Percentiles rank a stretch among this genome's conserved stretches.
Evolutionary conservation across 441 rosid genomes (phyloP).

Genomic region (Manihot esculenta): DNA sequence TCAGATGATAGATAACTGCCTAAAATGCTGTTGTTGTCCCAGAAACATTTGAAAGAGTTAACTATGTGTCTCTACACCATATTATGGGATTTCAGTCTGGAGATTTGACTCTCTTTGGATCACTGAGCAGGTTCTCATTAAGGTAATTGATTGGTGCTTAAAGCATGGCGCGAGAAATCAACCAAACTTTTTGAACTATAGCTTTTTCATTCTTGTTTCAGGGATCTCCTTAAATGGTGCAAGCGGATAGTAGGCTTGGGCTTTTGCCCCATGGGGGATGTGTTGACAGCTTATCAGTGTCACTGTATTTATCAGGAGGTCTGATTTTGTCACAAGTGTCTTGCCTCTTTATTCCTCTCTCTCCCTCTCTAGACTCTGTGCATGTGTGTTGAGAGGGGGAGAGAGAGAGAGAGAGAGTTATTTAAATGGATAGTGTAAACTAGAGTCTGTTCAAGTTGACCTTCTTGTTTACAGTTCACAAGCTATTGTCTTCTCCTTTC

Average conservation of each 20-base stretch:
- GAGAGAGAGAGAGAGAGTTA: background rate
- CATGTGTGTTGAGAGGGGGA: background rate
- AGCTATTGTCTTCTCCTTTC: slow-evolving; percentile 28
- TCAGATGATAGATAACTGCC: slow-evolving; percentile 17
- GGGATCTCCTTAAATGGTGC: slow-evolving; percentile 99
- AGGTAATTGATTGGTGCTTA: slow-evolving; percentile 45
- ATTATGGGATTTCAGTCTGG: slow-evolving; percentile 39
- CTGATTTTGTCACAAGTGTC: slow-evolving; percentile 17
- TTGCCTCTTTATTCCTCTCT: slow-evolving; percentile 8
- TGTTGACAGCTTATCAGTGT: slow-evolving; percentile 52
- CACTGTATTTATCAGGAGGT: slow-evolving; percentile 80
- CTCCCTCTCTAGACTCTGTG: slow-evolving; percentile 1
- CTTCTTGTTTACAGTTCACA: slow-evolving; percentile 10
- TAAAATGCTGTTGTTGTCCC: slow-evolving; percentile 31
- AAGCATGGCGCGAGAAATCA: slow-evolving; percentile 10
- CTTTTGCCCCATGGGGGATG: slow-evolving; percentile 27
- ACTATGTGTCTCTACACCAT: slow-evolving; percentile 39
- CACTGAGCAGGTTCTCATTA: slow-evolving; percentile 61
- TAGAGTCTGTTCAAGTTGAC: background rate
- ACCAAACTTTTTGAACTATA: slow-evolving; percentile 16
- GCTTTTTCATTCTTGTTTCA: slow-evolving; percentile 40
- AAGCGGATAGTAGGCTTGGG: slow-evolving; percentile 64
- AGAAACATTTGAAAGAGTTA: slow-evolving; percentile 75
- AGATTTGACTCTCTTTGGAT: slow-evolving; percentile 39
- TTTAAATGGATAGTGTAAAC: background rate